Evolutionary conservation across 179 eudicot genomes (phyloP).

Genomic region (Spinacia oleracea): DNA sequence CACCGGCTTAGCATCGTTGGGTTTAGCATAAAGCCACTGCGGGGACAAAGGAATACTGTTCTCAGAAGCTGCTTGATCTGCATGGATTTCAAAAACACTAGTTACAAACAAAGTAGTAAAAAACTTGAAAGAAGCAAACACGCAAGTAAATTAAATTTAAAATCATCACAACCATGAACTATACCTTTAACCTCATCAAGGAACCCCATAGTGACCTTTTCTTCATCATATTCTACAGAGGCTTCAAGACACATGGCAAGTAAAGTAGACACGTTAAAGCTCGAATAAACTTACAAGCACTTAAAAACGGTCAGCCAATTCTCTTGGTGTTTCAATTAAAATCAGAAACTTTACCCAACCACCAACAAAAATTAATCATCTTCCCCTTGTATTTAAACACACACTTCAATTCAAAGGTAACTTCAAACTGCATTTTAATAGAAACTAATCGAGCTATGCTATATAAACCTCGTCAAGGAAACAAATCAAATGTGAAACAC

Average conservation of each 20-base stretch:
- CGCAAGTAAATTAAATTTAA: neutral
- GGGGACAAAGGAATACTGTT: slow-evolving; percentile 95
- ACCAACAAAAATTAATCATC: neutral
- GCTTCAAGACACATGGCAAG: slow-evolving; percentile 30
- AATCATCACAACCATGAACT: neutral
- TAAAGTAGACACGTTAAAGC: neutral
- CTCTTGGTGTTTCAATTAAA: neutral
- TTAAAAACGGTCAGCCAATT: neutral
- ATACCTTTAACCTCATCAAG: slow-evolving; percentile 81
- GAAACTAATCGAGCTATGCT: neutral
- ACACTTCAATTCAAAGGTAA: neutral
- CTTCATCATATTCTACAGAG: slow-evolving; percentile 52
- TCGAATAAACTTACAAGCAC: neutral
- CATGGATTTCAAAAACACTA: slow-evolving; percentile 9
- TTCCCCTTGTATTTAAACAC: neutral
- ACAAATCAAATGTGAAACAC: neutral
- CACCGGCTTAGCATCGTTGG: slow-evolving; percentile 71
- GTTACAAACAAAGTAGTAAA: neutral
- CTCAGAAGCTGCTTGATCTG: slow-evolving; percentile 71
- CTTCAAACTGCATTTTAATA: neutral
- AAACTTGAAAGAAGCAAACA: neutral
- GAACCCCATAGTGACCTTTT: slow-evolving; percentile 45
- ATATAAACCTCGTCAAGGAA: neutral
- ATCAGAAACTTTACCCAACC: neutral
- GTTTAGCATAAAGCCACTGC: slow-evolving; percentile 95